Percentiles rank a stretch among this genome's conserved stretches.
Evolutionary conservation across 2,329 filamentous ascomycete genomes (phyloP).

Genomic region (Alternaria burnsii): DNA sequence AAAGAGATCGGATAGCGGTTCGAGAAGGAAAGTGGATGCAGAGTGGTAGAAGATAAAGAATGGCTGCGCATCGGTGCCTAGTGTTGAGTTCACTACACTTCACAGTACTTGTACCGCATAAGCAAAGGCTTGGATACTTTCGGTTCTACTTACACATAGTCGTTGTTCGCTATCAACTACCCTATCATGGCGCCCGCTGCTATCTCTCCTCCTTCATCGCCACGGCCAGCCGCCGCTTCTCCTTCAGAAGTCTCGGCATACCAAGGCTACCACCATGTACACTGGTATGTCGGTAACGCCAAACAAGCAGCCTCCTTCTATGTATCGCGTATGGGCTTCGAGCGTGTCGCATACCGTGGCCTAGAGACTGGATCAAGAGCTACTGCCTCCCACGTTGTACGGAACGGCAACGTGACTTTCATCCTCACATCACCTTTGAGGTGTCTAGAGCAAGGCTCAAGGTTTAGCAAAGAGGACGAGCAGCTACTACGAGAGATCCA

Average conservation of each 20-base stretch:
- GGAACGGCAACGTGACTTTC: constrained; percentile 79
- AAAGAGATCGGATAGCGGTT: constrained; percentile 34
- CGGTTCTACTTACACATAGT: neutral
- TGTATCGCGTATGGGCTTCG: constrained; percentile 85
- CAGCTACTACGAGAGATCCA: constrained; percentile 77
- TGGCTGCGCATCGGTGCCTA: constrained; percentile 11
- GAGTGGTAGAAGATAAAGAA: constrained; percentile 30
- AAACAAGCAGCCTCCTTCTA: constrained; percentile 95
- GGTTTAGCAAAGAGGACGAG: constrained; percentile 64
- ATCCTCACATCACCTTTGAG: constrained; percentile 85
- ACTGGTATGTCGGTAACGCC: constrained; percentile 96
- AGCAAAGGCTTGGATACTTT: neutral
- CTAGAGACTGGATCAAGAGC: constrained; percentile 86
- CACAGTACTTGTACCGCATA: neutral
- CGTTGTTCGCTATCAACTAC: neutral
- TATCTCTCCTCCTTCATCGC: constrained; percentile 55
- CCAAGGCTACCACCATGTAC: constrained; percentile 89
- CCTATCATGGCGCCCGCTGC: constrained; percentile 44
- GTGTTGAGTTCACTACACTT: neutral
- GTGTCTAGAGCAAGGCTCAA: constrained; percentile 43
- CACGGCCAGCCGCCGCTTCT: constrained; percentile 30
- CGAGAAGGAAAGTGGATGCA: constrained; percentile 30
- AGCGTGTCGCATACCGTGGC: constrained; percentile 81
- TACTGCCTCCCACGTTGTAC: constrained; percentile 84
- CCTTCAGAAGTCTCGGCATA: constrained; percentile 61